Evolutionary conservation across 2,329 filamentous ascomycete species (phyloP).

Genomic region (Trichophyton schoenleinii): DNA sequence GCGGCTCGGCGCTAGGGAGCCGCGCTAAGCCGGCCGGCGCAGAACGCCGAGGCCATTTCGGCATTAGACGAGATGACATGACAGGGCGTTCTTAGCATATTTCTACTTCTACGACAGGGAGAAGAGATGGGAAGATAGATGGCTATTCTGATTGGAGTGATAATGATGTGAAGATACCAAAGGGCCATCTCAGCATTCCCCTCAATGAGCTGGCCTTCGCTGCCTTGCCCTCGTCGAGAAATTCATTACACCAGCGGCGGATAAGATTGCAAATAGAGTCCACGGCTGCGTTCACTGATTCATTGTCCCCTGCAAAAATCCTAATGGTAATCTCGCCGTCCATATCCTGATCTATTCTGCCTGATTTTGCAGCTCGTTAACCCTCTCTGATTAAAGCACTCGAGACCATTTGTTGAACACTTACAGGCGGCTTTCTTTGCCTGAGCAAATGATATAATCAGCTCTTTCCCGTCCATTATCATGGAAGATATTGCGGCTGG

Average conservation of each 20-base stretch:
- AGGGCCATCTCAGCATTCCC: not conserved
- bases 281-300: not conserved
- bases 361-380: slow-evolving; percentile 5
- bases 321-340: slow-evolving; percentile 5
- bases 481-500: slow-evolving; percentile 5
- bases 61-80: not conserved
- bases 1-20: not conserved
- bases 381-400: not conserved
- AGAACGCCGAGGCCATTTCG: not conserved
- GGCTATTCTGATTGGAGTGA: too few species aligned
- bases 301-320: not conserved
- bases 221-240: not conserved
- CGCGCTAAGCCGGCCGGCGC: not conserved
- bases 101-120: too few species aligned
- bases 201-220: not conserved
- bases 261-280: slow-evolving; percentile 4
- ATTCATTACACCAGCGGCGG: slow-evolving; percentile 1
- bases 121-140: too few species aligned
- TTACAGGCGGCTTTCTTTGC: not conserved
- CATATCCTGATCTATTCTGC: slow-evolving; percentile 2
- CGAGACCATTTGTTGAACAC: too few species aligned
- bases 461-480: not conserved
- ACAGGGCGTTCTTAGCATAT: too few species aligned
- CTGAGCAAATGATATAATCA: slow-evolving; percentile 4
- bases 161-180: not conserved